Evolutionary conservation across 2,329 filamentous ascomycete genomes (phyloP), one percentile per base, ranked within the genome.

Genomic region (Dactylellina parvicollis): DNA sequence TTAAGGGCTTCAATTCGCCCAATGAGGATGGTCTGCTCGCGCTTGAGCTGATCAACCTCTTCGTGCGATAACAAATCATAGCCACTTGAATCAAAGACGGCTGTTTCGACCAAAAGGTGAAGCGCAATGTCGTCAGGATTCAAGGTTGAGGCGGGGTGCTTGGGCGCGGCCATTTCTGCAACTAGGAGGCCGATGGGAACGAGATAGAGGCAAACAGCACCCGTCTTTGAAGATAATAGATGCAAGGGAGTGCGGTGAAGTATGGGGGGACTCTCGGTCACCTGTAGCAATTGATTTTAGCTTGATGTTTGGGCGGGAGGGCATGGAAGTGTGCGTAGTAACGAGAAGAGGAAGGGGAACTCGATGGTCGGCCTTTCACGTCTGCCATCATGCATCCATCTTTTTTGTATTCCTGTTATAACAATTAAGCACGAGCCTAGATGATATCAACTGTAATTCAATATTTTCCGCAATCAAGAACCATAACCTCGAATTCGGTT

Each of bases 81-180:
- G 77, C 88, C 84, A 79, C 89, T 90, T 82, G 92, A 96, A 81
- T 99, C 95, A 71, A 89, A 87, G 72, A 99, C 87, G 18, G 95
- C 95, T 18, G 92, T 98, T 83, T 98, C 94, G 74, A 95, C 93
- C 69, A 99, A 86, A 49, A 99, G 83, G 80, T 98, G 96, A 80
- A 96, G 89, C 77, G 92, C 90, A 46, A 99, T 90, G 71, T 87
- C 86, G 36, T 72, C 67, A 36, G 65, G 20, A 34, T 64, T 62
- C 22, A 57, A 30, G 10, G 59, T 4, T 18, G 38, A 28, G 36
- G 42, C 42, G 8, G 67, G 32, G n/a, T 36, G 14, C 14, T 72
- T 59, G 2, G 28, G 44, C 12, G 54, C 36, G 16, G 67, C 40
- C 67, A 72, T 72, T 18, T 59, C 47, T 30, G 14, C 22, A 10